A percentile compares a stretch with the other conserved stretches of the same genome.
phyloP scores from a whole-genome alignment of 106 monocot species.

The Alisma plantagoaquatica region DNA sequence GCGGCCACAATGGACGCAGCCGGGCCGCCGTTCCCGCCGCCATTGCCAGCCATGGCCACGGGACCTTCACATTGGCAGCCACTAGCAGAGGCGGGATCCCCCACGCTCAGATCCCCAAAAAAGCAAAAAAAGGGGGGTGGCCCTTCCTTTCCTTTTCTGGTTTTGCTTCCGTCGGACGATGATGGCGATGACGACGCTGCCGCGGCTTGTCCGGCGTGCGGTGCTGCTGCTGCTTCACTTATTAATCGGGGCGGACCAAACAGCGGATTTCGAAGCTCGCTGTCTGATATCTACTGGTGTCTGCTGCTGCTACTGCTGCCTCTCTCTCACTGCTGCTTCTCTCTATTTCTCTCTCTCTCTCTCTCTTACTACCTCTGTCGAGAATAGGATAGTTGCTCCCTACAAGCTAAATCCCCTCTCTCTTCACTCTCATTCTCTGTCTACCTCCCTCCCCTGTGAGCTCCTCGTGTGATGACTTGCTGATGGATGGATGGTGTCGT shows the following conservation, averaged over 20 bases:
- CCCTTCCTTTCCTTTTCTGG: not conserved
- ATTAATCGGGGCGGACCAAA: not conserved
- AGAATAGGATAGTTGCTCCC: not conserved
- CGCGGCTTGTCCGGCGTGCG: not conserved
- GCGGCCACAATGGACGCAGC: not conserved
- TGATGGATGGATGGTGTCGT: too few species aligned
- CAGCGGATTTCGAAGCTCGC: not conserved
- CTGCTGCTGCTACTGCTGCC: not conserved
- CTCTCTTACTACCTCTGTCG: slow-evolving; percentile 5
- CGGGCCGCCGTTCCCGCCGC: not conserved
- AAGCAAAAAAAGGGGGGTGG: not conserved
- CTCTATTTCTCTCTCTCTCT: too few species aligned
- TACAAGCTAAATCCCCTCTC: not conserved
- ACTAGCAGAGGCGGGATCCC: too few species aligned
- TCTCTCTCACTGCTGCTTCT: not conserved
- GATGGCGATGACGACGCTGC: not conserved
- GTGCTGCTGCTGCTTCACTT: not conserved
- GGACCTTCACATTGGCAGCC: too few species aligned
- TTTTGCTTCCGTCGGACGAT: not conserved
- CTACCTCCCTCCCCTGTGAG: not conserved
- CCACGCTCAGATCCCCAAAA: too few species aligned
- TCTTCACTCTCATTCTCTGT: not conserved
- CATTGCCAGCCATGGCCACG: slow-evolving; percentile 4
- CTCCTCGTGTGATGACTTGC: too few species aligned
- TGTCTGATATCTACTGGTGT: not conserved